Conservation (phyloP, 352 stramenopile species). For the Pythium coloratum region DNA sequence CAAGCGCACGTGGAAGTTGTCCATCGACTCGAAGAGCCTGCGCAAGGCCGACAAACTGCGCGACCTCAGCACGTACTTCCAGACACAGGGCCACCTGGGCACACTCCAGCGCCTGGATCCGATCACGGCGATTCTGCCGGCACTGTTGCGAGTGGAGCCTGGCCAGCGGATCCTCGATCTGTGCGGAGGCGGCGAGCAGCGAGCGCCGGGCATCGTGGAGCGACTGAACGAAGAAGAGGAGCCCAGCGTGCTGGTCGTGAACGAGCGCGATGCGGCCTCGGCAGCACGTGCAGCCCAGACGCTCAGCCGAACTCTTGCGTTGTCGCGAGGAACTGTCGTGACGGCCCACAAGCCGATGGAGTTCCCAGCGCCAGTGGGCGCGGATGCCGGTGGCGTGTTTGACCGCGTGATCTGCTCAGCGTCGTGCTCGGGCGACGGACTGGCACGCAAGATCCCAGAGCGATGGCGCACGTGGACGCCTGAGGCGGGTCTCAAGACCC, state of each 20-base stretch:
- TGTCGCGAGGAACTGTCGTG: slow-evolving; percentile 52
- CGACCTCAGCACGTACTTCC: slow-evolving; percentile 92
- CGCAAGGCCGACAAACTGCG: slow-evolving; percentile 87
- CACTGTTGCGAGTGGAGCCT: slow-evolving; percentile 90
- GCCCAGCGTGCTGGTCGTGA: slow-evolving; percentile 57
- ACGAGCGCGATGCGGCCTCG: slow-evolving; percentile 62
- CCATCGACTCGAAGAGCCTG: slow-evolving; percentile 76
- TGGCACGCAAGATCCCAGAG: slow-evolving; percentile 78
- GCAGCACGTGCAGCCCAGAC: slow-evolving; percentile 48
- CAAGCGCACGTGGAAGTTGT: slow-evolving; percentile 78
- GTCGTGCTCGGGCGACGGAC: slow-evolving; percentile 78
- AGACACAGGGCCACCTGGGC: slow-evolving; percentile 83
- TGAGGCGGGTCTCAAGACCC: slow-evolving; percentile 41
- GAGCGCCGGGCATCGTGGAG: slow-evolving; percentile 57
- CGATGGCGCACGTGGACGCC: slow-evolving; percentile 80
- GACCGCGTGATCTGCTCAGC: slow-evolving; percentile 76
- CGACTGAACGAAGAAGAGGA: slow-evolving; percentile 9
- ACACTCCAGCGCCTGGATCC: slow-evolving; percentile 95
- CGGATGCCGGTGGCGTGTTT: slow-evolving; percentile 35
- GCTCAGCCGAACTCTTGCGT: slow-evolving; percentile 53
- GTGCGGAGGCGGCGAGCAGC: slow-evolving; percentile 67
- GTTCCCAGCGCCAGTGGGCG: slow-evolving; percentile 44
- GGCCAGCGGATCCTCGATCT: slow-evolving; percentile 79
- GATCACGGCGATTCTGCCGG: slow-evolving; percentile 94
- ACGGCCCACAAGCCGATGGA: slow-evolving; percentile 74